Conservation (phyloP, 176 grass and related monocot genomes). For the Calamus simplicifolius region DNA sequence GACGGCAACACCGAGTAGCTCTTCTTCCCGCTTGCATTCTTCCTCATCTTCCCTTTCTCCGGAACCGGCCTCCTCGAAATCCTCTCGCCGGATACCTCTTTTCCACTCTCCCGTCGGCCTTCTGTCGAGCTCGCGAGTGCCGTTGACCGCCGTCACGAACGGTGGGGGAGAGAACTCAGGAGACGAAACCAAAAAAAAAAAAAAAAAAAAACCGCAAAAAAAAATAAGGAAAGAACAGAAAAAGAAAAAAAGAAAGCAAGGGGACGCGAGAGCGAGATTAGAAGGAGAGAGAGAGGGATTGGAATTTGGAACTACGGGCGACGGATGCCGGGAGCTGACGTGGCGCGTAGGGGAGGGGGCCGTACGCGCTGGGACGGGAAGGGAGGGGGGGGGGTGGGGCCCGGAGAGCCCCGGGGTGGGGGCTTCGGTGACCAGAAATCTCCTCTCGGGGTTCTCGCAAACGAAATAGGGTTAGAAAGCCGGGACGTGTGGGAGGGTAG, state of each 20-base stretch:
- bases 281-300: no score
- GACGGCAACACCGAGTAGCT: constrained; percentile 43
- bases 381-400: not conserved
- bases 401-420: no score
- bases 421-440: no score
- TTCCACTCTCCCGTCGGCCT: constrained; percentile 13
- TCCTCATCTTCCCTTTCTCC: constrained; percentile 16
- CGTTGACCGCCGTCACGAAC: constrained; percentile 30
- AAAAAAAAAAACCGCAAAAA: not conserved
- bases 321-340: not conserved
- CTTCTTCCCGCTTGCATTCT: constrained; percentile 24
- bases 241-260: not conserved
- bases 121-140: no score
- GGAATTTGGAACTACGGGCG: no score
- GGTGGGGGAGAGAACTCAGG: not conserved
- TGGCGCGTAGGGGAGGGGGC: not conserved
- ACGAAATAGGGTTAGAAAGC: no score
- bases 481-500: no score
- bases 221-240: not conserved
- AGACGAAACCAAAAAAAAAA: not conserved
- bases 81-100: constrained; percentile 10
- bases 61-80: not conserved
- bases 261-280: no score
- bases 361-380: constrained; percentile 4
- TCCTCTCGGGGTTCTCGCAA: no score